Percentiles rank a stretch among this genome's conserved stretches.
phyloP scores from a whole-genome alignment of 2,329 filamentous ascomycete species.

The Cadophora luteo-olivacea region DNA sequence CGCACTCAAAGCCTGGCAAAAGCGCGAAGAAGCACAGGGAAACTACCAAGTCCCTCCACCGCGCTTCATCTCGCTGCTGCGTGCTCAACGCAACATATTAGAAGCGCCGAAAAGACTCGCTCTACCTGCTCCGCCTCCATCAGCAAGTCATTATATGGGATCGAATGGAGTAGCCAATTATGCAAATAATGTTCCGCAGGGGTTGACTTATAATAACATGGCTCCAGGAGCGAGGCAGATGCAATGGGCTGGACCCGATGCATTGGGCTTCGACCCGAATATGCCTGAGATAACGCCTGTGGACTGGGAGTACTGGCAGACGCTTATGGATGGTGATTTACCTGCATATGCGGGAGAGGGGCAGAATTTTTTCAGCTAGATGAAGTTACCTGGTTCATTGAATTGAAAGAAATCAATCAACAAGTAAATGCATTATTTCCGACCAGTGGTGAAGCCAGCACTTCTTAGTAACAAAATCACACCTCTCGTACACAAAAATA shows the following conservation, averaged over 20 bases:
- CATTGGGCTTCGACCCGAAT: slow-evolving; percentile 28
- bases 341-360: slow-evolving; percentile 30
- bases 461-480: background rate
- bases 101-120: slow-evolving; percentile 20
- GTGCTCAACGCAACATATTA: slow-evolving; percentile 35
- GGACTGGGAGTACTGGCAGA: slow-evolving; percentile 45
- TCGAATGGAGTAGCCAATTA: slow-evolving; percentile 1
- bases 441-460: background rate
- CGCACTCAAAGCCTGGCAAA: slow-evolving; percentile 42
- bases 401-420: background rate
- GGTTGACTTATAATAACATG: slow-evolving; percentile 25
- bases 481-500: background rate
- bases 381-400: too few species aligned
- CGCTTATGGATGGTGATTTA: slow-evolving; percentile 41
- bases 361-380: background rate
- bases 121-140: background rate
- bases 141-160: background rate
- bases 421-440: background rate
- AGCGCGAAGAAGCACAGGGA: slow-evolving; percentile 37
- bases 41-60: slow-evolving; percentile 28
- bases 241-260: slow-evolving; percentile 22
- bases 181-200: slow-evolving; percentile 11
- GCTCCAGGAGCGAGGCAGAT: slow-evolving; percentile 11
- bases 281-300: slow-evolving; percentile 38
- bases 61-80: slow-evolving; percentile 34